Evolutionary conservation across 139 green algal species (phyloP).

Genomic region (Protoeuglena noctilucae): DNA sequence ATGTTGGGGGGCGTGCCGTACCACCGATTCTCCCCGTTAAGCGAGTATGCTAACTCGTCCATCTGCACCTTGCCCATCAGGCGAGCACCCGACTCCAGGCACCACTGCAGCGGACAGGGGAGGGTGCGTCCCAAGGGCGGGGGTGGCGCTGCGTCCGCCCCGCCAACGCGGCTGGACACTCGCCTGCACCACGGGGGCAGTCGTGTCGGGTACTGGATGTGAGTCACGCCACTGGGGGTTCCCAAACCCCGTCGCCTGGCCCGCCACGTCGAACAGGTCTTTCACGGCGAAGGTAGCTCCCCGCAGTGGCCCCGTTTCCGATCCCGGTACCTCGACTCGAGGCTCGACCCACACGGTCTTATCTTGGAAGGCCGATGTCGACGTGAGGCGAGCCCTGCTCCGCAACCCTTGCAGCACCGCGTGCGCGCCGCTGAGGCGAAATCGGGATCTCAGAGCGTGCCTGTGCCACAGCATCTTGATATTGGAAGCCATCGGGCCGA

Average conservation of each 20-base stretch:
- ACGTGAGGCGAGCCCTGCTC: no score
- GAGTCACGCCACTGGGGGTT: constrained; percentile 56
- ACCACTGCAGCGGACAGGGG: no score
- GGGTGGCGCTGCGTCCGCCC: no score
- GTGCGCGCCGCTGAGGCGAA: no score
- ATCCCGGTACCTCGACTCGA: background rate
- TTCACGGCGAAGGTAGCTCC: constrained; percentile 38
- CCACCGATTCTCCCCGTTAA: constrained; percentile 67
- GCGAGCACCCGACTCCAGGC: no score
- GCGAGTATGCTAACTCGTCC: constrained; percentile 71
- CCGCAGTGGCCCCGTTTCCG: constrained; percentile 13
- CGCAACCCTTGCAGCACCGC: no score
- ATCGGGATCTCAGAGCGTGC: no score
- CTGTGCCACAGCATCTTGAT: no score
- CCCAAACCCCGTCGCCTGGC: constrained; percentile 52
- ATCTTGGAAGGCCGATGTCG: no score
- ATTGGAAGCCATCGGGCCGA: no score
- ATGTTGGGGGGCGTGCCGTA: constrained; percentile 80
- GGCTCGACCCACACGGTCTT: background rate
- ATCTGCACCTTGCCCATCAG: constrained; percentile 79
- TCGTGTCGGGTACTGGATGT: constrained; percentile 29
- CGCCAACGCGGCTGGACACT: background rate
- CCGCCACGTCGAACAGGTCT: constrained; percentile 37
- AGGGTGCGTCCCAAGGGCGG: no score
- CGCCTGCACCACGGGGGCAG: constrained; percentile 38